Conservation (phyloP, 495 filamentous ascomycete species). For the Tuber umbilicatum region DNA sequence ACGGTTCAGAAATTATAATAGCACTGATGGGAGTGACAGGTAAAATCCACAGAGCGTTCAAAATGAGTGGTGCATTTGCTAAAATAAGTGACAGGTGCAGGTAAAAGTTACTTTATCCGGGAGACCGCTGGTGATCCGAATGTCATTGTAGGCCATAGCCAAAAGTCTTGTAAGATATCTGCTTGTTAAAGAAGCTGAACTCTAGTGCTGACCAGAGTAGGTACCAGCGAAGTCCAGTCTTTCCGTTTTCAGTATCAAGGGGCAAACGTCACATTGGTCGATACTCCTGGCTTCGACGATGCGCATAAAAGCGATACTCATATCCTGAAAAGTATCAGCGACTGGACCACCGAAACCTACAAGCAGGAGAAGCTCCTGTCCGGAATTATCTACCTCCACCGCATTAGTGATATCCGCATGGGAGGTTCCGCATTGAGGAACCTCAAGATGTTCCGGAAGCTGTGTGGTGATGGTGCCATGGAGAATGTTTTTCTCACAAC, state of each 20-base stretch:
- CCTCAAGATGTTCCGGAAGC: no score
- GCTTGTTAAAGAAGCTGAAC: no score
- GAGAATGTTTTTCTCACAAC: slow-evolving; percentile 46
- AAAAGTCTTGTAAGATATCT: no score
- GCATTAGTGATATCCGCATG: slow-evolving; percentile 46
- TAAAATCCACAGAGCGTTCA: no score
- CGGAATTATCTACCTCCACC: slow-evolving; percentile 48
- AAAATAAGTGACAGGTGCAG: no score
- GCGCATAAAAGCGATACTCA: slow-evolving; percentile 45
- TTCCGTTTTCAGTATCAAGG: slow-evolving; percentile 24
- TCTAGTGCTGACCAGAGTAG: slow-evolving; percentile 1
- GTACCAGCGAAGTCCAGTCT: slow-evolving; percentile 23
- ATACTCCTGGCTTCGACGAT: slow-evolving; percentile 52
- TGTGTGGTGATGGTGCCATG: no score
- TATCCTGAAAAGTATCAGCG: slow-evolving; percentile 44
- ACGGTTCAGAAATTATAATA: no score
- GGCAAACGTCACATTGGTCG: slow-evolving; percentile 43
- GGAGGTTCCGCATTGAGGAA: slow-evolving; percentile 34
- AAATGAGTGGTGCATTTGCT: no score
- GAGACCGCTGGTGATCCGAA: no score
- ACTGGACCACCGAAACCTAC: slow-evolving; percentile 40
- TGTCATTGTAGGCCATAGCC: no score
- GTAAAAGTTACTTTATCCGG: no score
- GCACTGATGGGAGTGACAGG: no score
- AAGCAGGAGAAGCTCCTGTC: slow-evolving; percentile 30